Percentiles rank a stretch among this genome's conserved stretches.
Evolutionary conservation across 2,329 filamentous ascomycete genomes (phyloP).

Genomic region (Microsporum ferrugineum): DNA sequence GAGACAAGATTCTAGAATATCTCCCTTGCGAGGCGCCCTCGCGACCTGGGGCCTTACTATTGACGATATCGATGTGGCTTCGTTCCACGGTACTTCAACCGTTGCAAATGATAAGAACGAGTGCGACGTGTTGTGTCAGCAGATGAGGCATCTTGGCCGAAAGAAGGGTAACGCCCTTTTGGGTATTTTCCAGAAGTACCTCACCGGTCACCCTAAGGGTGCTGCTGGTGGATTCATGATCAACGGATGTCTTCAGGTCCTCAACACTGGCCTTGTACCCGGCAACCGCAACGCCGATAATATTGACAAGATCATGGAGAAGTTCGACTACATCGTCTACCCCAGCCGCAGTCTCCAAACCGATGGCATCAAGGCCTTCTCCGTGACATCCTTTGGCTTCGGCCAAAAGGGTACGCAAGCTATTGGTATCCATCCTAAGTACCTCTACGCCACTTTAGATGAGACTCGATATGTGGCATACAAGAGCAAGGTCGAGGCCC

Average conservation of each 20-base stretch:
- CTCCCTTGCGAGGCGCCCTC: constrained; percentile 86
- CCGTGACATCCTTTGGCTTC: constrained; percentile 97
- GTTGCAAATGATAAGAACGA: constrained; percentile 99
- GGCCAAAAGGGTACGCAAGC: constrained; percentile 97
- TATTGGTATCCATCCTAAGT: constrained; percentile 92
- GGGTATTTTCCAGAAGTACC: constrained; percentile 98
- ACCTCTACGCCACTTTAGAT: constrained; percentile 89
- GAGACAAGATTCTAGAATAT: constrained; percentile 88
- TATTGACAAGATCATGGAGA: constrained; percentile 88
- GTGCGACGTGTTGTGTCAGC: constrained; percentile 91
- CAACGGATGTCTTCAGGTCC: constrained; percentile 91
- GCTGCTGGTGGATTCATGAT: constrained; percentile 99
- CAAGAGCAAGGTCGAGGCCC: constrained; percentile 74
- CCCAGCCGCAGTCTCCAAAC: constrained; percentile 92
- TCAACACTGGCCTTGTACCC: constrained; percentile 86
- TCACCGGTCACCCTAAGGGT: constrained; percentile 98
- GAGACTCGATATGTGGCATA: constrained; percentile 71
- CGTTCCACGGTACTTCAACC: constrained; percentile 97
- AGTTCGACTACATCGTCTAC: constrained; percentile 96
- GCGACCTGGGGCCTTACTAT: constrained; percentile 97
- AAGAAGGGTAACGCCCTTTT: constrained; percentile 92
- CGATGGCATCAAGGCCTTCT: constrained; percentile 96
- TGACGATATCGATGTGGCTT: constrained; percentile 87
- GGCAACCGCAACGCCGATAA: constrained; percentile 98
- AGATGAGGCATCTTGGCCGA: constrained; percentile 86